Conservation (phyloP, 805 yeast genomes). For the Myxozyma neglecta region DNA sequence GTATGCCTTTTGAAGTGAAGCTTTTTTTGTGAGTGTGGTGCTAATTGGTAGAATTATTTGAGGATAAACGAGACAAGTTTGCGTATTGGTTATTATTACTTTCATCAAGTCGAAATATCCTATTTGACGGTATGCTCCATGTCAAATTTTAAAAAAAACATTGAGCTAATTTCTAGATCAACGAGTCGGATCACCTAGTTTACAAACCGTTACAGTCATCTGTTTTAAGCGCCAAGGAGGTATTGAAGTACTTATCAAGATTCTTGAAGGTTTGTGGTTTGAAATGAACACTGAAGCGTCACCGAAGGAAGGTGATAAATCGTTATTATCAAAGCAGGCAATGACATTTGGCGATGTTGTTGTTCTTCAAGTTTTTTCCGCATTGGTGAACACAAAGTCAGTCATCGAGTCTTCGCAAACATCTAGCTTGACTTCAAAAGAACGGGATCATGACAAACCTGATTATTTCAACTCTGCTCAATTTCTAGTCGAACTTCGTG, state of each 20-base stretch:
- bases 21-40: not conserved
- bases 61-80: conserved; percentile 23
- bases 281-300: conserved; percentile 17
- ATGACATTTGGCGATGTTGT: conserved; percentile 31
- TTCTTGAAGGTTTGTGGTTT: conserved; percentile 30
- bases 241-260: conserved; percentile 30
- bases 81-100: conserved; percentile 28
- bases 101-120: conserved; percentile 20
- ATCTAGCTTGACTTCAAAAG: conserved; percentile 31
- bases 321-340: conserved; percentile 24
- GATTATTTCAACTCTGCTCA: conserved; percentile 37
- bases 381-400: conserved; percentile 34
- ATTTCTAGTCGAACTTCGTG: conserved; percentile 38
- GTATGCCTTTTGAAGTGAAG: not conserved
- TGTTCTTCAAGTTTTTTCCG: conserved; percentile 34
- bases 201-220: conserved; percentile 34
- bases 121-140: conserved; percentile 22
- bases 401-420: conserved; percentile 37
- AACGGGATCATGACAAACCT: conserved; percentile 31
- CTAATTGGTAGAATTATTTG: conserved; percentile 12
- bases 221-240: conserved; percentile 39
- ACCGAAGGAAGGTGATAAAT: conserved; percentile 19
- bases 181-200: conserved; percentile 17
- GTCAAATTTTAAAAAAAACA: not conserved
- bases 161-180: conserved; percentile 16